Evolutionary conservation across 768 basidiomycete species (phyloP).

Genomic region (Pleurotus pulmonarius): DNA sequence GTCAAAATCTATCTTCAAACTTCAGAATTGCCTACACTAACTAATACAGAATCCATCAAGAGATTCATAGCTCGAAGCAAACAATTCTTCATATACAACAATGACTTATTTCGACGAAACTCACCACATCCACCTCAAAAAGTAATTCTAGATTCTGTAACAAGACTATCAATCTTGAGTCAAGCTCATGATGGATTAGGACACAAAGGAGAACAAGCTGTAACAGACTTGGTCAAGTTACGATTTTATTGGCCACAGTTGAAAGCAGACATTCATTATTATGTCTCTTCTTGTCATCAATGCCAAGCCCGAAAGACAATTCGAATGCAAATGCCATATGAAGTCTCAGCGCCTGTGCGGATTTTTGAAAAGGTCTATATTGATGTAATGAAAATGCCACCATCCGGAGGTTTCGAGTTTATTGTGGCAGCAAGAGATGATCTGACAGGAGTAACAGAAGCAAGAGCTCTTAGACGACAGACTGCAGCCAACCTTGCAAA

Average conservation of each 20-base stretch:
- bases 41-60: not conserved
- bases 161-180: slow-evolving; percentile 7
- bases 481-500: slow-evolving; percentile 15
- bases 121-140: not conserved
- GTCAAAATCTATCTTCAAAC: slow-evolving; percentile 13
- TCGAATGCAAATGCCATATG: slow-evolving; percentile 14
- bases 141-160: slow-evolving; percentile 16
- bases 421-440: slow-evolving; percentile 26
- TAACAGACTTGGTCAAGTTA: slow-evolving; percentile 8
- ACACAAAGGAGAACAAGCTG: slow-evolving; percentile 19
- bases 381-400: slow-evolving; percentile 26
- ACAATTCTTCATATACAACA: slow-evolving; percentile 11
- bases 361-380: slow-evolving; percentile 21
- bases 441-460: slow-evolving; percentile 23
- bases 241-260: slow-evolving; percentile 25
- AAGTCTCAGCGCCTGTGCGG: slow-evolving; percentile 1
- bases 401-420: slow-evolving; percentile 11
- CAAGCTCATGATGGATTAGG: slow-evolving; percentile 21
- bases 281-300: slow-evolving; percentile 20
- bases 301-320: slow-evolving; percentile 19
- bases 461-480: slow-evolving; percentile 14
- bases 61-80: slow-evolving; percentile 10
- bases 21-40: slow-evolving; percentile 5
- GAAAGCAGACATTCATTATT: slow-evolving; percentile 16
- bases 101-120: slow-evolving; percentile 11